Conservation (phyloP, 768 basidiomycete genomes). For the Chalciporus chontae region DNA sequence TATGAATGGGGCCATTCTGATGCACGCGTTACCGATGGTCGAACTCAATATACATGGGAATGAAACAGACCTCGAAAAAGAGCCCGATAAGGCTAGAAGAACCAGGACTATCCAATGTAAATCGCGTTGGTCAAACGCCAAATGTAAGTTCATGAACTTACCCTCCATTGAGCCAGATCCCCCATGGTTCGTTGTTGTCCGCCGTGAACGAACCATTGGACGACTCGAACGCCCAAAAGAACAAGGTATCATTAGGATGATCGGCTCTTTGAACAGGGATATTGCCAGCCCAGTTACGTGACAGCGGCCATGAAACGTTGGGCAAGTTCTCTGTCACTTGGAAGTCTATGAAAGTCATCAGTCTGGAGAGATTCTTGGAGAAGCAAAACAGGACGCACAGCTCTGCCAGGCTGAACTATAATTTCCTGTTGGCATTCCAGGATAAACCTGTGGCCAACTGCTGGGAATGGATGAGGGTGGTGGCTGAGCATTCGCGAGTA, state of each 20-base stretch:
- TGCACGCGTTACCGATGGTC: neutral
- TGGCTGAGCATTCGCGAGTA: slow-evolving; percentile 7
- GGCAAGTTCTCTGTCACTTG: slow-evolving; percentile 52
- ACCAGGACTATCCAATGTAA: slow-evolving; percentile 51
- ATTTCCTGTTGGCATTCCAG: slow-evolving; percentile 40
- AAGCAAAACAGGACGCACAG: slow-evolving; percentile 37
- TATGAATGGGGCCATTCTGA: slow-evolving; percentile 65
- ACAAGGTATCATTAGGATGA: slow-evolving; percentile 65
- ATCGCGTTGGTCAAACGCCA: neutral
- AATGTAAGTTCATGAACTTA: slow-evolving; percentile 23
- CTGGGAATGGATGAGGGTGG: slow-evolving; percentile 7
- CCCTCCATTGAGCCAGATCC: slow-evolving; percentile 73
- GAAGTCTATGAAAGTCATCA: slow-evolving; percentile 42
- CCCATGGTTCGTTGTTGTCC: slow-evolving; percentile 51
- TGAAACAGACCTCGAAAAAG: slow-evolving; percentile 50
- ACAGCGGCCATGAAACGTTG: slow-evolving; percentile 50
- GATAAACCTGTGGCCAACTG: slow-evolving; percentile 38
- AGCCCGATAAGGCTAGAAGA: slow-evolving; percentile 63
- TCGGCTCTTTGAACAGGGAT: slow-evolving; percentile 55
- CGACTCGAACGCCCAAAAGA: slow-evolving; percentile 63
- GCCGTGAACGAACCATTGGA: slow-evolving; percentile 51
- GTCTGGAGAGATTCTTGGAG: slow-evolving; percentile 42
- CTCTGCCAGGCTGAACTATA: slow-evolving; percentile 59
- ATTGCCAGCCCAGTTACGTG: slow-evolving; percentile 59
- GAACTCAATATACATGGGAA: neutral